A percentile compares a stretch with the other conserved stretches of the same genome.
These are phyloP conservation scores for Cymbidium sinense DNA, from an alignment of 106 monocot genomes.

Conservation along the genomic window DNA sequence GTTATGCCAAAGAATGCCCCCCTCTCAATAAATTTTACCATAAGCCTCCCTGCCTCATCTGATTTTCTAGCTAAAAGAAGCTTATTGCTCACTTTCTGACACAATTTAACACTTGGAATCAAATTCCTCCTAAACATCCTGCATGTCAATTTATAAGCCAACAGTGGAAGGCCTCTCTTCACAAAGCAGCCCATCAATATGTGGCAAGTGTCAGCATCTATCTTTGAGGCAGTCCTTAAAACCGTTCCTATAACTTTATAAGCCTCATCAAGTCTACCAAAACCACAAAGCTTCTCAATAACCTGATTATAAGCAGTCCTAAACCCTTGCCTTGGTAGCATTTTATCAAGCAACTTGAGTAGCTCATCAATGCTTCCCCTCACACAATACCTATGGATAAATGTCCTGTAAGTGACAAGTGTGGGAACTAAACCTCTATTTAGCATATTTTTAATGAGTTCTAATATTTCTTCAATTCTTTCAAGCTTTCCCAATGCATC, in stretches of 20 bases:
- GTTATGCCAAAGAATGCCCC: too few species aligned
- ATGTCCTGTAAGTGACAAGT: constrained; percentile 77
- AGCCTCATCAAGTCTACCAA: too few species aligned
- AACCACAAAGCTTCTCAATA: constrained; percentile 72
- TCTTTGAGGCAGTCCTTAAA: too few species aligned
- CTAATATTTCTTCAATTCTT: too few species aligned
- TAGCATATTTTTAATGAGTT: constrained; percentile 85
- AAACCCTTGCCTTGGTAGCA: constrained; percentile 53
- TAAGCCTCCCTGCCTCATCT: too few species aligned
- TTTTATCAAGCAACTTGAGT: constrained; percentile 57
- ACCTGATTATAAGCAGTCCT: constrained; percentile 72
- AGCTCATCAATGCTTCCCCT: constrained; percentile 63
- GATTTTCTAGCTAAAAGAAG: too few species aligned
- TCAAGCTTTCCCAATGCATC: too few species aligned
- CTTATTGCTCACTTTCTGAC: constrained; percentile 50
- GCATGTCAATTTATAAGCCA: constrained; percentile 74
- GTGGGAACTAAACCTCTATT: constrained; percentile 67
- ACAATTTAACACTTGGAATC: constrained; percentile 63
- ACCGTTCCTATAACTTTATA: too few species aligned
- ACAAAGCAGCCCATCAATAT: constrained; percentile 77
- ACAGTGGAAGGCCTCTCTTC: constrained; percentile 36
- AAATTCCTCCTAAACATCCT: constrained; percentile 90
- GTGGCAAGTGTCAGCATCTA: too few species aligned
- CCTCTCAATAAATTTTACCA: too few species aligned
- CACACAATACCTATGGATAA: too few species aligned